Percentiles rank a stretch among this genome's conserved stretches.
Conservation (phyloP, 495 filamentous ascomycete species). For the Penicillium turbatum region DNA sequence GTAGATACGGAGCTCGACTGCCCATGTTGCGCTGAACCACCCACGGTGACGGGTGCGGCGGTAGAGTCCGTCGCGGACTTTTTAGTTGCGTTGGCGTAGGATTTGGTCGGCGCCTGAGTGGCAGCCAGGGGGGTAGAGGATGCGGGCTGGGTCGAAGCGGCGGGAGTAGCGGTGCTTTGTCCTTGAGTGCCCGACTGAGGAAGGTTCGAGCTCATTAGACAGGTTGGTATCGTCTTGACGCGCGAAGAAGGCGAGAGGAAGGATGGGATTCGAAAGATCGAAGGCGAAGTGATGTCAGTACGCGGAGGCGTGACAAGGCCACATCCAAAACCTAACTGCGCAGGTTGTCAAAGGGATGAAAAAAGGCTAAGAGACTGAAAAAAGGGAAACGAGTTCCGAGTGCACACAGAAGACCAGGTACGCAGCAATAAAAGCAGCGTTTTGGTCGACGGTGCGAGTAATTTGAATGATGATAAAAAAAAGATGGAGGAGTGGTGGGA, state of each 20-base stretch:
- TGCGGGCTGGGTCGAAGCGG: conserved; percentile 40
- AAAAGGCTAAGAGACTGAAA: conserved; percentile 23
- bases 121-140: conserved; percentile 55
- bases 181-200: conserved; percentile 48
- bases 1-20: conserved; percentile 72
- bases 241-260: conserved; percentile 23
- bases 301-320: conserved; percentile 29
- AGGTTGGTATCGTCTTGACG: conserved; percentile 32
- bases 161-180: conserved; percentile 45
- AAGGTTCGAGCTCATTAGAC: conserved; percentile 52
- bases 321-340: conserved; percentile 33
- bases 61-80: conserved; percentile 73
- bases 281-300: conserved; percentile 31
- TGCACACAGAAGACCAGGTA: conserved; percentile 23
- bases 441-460: conserved; percentile 16
- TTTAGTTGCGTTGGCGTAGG: conserved; percentile 73
- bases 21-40: conserved; percentile 74
- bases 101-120: conserved; percentile 48
- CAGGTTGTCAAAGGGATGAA: conserved; percentile 21
- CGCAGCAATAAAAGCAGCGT: conserved; percentile 27
- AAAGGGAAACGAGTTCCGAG: conserved; percentile 12
- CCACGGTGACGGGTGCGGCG: conserved; percentile 61
- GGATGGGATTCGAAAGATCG: conserved; percentile 4
- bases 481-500: conserved; percentile 6
- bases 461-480: conserved; percentile 6